phyloP scores from a whole-genome alignment of 2,329 filamentous ascomycete species.

The Neopestalotiopsis clavispora region DNA sequence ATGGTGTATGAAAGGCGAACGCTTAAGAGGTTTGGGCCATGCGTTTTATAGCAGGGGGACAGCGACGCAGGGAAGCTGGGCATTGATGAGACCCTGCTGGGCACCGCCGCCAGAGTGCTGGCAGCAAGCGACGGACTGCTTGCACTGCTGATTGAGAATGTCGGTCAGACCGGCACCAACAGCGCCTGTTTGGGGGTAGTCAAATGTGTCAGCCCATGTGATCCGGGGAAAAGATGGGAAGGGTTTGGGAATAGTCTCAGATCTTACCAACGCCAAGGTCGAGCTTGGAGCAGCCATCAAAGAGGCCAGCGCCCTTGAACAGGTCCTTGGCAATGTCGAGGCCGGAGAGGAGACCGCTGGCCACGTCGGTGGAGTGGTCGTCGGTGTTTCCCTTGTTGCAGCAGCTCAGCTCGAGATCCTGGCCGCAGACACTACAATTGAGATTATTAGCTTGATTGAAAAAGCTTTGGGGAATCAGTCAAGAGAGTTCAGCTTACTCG shows the following conservation, averaged over 20 bases:
- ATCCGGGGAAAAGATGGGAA: no score
- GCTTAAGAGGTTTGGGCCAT: background rate
- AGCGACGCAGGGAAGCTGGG: constrained; percentile 36
- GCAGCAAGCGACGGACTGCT: constrained; percentile 38
- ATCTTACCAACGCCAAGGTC: constrained; percentile 31
- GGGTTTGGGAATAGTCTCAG: no score
- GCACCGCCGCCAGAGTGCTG: constrained; percentile 25
- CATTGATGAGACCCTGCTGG: constrained; percentile 34
- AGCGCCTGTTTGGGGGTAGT: constrained; percentile 21
- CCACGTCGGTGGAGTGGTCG: constrained; percentile 28
- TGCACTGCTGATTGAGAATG: constrained; percentile 35
- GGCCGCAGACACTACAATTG: constrained; percentile 30
- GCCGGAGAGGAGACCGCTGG: background rate
- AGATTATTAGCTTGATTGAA: background rate
- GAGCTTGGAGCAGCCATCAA: constrained; percentile 37
- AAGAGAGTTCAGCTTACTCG: background rate
- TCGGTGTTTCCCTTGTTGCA: constrained; percentile 36
- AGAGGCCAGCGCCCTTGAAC: constrained; percentile 31
- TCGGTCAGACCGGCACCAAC: constrained; percentile 27
- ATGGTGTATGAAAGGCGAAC: background rate
- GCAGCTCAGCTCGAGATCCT: constrained; percentile 36
- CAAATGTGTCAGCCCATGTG: constrained; percentile 15
- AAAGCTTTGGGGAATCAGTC: background rate
- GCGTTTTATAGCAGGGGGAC: constrained; percentile 34
- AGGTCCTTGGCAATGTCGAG: constrained; percentile 26